Evolutionary conservation across 257 asterid genomes (phyloP), one percentile per base, ranked within the genome.

Genomic region (Fraxinus cuspidata): DNA sequence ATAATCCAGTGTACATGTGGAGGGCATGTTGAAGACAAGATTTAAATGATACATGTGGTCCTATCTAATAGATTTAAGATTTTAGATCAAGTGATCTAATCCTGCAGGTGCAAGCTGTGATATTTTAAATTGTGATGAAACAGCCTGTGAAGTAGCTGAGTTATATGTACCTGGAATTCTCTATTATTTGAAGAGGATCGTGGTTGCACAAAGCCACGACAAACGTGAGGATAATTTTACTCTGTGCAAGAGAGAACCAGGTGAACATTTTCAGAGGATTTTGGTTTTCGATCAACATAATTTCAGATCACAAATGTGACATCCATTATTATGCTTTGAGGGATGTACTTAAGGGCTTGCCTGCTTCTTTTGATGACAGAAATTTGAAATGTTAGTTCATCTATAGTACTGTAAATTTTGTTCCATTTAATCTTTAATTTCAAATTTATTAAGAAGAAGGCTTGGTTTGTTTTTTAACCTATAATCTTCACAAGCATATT

Each of bases 271-370:
- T 72, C 89, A 85, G 80, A 88, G 92, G 84, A 95, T 93, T 74
- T 81, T 86, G 56, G 56, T 97, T 91, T 44, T 91, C 99, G 0
- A 82, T 90, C 88, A 93, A 93, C 85, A 73, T 93, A 47, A 86
- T 95, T 74, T 86, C 96, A 0, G 96, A 92, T 85, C 97, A 95
- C 82, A 93, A 87, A 83, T 95, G 98, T 79, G 99, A 93, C 40
- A 85, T 88, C 83, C 97, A 93, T 83, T 86, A 86, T 42, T 89
- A 90, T 75, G 99, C 98, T 70, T 79, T 95, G 32, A 87, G 98
- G 73, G 97, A 95, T 83, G 97, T 92, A 25, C 89, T 95, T 34
- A 92, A 95, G 89, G 97, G 98, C 63, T 76, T 94, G 88, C 97
- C 95, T 28, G 71, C 75, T 63, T 75, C 92, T 40, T 63, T 16